Conservation (phyloP, 208 protist genomes). For the Trypanosoma cruzi region DNA sequence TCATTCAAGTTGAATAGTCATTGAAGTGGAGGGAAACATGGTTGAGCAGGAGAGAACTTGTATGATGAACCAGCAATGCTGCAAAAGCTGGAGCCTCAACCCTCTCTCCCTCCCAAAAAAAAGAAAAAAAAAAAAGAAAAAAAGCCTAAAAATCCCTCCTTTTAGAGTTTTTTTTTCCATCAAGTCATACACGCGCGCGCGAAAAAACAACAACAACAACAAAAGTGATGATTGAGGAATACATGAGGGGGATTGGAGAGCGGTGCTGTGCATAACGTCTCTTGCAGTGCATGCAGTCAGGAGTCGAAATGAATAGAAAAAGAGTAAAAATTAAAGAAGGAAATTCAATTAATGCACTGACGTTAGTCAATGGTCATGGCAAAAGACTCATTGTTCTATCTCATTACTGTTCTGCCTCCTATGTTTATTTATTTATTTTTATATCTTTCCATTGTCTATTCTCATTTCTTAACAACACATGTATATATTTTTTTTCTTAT, state of each 20-base stretch:
- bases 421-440: too few species aligned
- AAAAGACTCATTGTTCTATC: too few species aligned
- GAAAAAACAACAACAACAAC: too few species aligned
- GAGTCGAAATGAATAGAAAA: too few species aligned
- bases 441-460: too few species aligned
- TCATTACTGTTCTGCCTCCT: too few species aligned
- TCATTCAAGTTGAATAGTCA: conserved; percentile 50
- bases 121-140: not conserved
- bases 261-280: not conserved
- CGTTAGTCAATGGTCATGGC: too few species aligned
- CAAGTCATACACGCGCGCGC: not conserved
- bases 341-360: too few species aligned
- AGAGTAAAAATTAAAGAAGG: too few species aligned
- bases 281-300: not conserved
- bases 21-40: not conserved
- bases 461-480: too few species aligned
- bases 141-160: not conserved
- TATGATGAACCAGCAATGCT: too few species aligned
- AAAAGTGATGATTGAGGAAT: not conserved
- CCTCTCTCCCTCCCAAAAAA: not conserved
- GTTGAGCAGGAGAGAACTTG: not conserved
- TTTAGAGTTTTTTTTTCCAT: not conserved
- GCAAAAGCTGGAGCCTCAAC: not conserved
- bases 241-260: not conserved
- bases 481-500: too few species aligned